Percentiles rank a stretch among this genome's conserved stretches.
Evolutionary conservation across 441 rosid species (phyloP).

Genomic region (Metrosideros polymorpha): DNA sequence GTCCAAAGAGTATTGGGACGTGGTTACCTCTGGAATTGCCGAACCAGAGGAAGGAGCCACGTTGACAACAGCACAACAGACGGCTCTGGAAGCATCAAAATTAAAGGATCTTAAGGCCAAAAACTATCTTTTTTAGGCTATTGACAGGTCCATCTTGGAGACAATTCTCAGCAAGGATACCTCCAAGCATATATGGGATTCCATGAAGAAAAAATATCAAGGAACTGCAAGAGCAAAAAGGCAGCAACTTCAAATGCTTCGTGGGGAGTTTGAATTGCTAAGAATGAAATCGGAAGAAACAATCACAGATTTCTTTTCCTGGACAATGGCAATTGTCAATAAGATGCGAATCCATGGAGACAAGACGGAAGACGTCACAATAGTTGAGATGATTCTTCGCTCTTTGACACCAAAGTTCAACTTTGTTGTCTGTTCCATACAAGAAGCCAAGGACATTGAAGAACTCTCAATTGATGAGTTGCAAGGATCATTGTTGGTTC

Average conservation of each 20-base stretch:
- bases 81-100: not conserved
- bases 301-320: not conserved
- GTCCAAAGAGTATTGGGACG: too few relatives aligned
- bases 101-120: not conserved
- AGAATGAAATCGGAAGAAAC: not conserved
- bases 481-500: not conserved
- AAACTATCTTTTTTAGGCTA: not conserved
- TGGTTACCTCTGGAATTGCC: too few relatives aligned
- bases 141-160: too few relatives aligned
- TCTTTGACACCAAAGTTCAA: not conserved
- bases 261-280: not conserved
- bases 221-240: too few relatives aligned
- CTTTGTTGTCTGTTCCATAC: not conserved
- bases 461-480: not conserved
- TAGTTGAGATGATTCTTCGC: not conserved
- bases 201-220: too few relatives aligned
- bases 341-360: not conserved
- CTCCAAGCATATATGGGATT: too few relatives aligned
- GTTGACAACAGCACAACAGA: not conserved
- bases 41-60: too few relatives aligned
- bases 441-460: not conserved
- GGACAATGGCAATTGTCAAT: not conserved
- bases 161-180: too few relatives aligned
- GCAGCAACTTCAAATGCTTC: not conserved
- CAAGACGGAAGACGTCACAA: not conserved